Conservation (phyloP, 2,329 filamentous ascomycete genomes). For the Fusarium fujikuroi region DNA sequence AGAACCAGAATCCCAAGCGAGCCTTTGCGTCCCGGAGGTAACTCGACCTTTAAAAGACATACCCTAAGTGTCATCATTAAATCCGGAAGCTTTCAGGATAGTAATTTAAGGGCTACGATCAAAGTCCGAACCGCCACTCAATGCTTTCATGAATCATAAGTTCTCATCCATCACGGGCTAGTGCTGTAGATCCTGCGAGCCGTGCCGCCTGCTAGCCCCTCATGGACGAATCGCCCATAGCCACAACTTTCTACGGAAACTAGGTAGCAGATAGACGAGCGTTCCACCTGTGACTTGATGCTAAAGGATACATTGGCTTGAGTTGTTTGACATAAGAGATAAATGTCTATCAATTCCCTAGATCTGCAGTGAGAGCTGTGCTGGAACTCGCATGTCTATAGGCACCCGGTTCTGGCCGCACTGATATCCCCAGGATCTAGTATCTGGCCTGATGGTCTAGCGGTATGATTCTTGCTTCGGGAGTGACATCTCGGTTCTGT, state of each 20-base stretch:
- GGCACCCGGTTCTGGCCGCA: not conserved
- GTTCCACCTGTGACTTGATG: fast-evolving
- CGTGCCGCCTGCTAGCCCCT: not conserved
- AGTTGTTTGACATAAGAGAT: too few relatives aligned
- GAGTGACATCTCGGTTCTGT: conserved; percentile 25
- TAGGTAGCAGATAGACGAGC: not conserved
- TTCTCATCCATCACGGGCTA: not conserved
- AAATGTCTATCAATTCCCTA: not conserved
- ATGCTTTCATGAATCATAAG: not conserved
- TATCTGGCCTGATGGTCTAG: conserved; percentile 31
- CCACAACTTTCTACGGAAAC: too few relatives aligned
- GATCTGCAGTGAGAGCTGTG: not conserved
- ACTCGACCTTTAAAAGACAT: not conserved
- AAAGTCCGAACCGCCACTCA: too few relatives aligned
- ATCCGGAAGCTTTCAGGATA: not conserved
- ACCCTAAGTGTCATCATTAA: too few relatives aligned
- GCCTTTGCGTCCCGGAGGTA: too few relatives aligned
- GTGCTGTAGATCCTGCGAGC: not conserved
- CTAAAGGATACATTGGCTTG: not conserved
- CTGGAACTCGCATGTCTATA: not conserved
- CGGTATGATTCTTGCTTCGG: conserved; percentile 36
- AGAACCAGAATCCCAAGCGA: not conserved
- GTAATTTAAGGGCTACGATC: not conserved
- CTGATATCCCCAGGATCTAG: conserved; percentile 8
- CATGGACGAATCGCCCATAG: not conserved